Evolutionary conservation across 192 early-diverging fungal genomes (phyloP).

Genomic region (Mortierella hygrophila): DNA sequence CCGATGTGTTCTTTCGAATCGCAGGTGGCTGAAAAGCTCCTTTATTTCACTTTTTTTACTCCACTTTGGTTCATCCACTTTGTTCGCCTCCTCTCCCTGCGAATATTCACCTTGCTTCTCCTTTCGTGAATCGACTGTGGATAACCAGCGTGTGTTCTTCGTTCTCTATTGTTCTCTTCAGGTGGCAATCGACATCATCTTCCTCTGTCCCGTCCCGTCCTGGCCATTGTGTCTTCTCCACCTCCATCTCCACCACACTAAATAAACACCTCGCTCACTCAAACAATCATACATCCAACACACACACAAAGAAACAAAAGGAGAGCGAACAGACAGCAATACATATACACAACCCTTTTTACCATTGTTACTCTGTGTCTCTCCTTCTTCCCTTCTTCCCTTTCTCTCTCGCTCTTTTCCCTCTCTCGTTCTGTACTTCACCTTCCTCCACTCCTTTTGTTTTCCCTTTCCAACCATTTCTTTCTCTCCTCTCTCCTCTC

Average conservation of each 20-base stretch:
- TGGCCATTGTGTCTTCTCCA: neutral
- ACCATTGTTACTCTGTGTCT: neutral
- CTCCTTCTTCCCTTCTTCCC: neutral
- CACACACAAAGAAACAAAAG: neutral
- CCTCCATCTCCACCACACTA: neutral
- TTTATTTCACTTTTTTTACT: no score
- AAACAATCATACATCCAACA: no score
- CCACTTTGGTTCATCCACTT: no score
- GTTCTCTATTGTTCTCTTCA: neutral
- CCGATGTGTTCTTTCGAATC: no score
- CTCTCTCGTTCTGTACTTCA: neutral
- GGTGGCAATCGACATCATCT: neutral
- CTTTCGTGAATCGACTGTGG: neutral
- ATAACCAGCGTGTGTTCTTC: neutral
- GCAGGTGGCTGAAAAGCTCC: no score
- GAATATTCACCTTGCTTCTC: no score
- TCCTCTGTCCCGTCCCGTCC: neutral
- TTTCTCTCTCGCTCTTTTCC: neutral
- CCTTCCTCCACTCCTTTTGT: neutral
- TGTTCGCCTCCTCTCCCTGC: no score
- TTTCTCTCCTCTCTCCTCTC: neutral
- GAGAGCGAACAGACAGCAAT: constrained; percentile 10
- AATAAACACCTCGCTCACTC: neutral
- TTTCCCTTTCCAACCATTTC: neutral
- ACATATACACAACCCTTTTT: neutral